Percentiles rank a stretch among this genome's conserved stretches.
Evolutionary conservation across 1,284 basidiomycete species (phyloP).

Genomic region (Takashimella koratensis): DNA sequence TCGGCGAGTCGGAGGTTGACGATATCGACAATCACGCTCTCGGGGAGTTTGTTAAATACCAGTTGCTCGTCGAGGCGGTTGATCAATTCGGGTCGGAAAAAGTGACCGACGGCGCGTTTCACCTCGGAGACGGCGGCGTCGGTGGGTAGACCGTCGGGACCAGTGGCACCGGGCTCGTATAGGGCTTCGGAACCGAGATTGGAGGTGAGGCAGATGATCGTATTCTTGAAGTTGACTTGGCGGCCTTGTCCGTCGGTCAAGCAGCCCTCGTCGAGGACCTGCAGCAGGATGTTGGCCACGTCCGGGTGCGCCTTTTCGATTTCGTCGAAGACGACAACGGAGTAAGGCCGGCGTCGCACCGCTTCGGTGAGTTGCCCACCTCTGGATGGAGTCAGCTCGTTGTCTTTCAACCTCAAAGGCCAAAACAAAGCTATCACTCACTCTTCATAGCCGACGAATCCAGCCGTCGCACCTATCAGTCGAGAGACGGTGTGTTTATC

Average conservation of each 20-base stretch:
- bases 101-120: conserved; percentile 67
- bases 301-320: conserved; percentile 88
- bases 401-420: background rate
- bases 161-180: conserved; percentile 63
- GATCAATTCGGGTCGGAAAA: conserved; percentile 86
- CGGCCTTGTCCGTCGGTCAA: conserved; percentile 63
- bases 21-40: conserved; percentile 67
- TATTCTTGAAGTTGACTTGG: conserved; percentile 60
- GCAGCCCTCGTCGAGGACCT: conserved; percentile 86
- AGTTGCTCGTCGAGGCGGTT: conserved; percentile 83
- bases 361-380: conserved; percentile 77
- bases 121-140: conserved; percentile 63
- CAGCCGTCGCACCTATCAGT: conserved; percentile 84
- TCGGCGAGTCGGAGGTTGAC: conserved; percentile 72
- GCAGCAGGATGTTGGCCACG: conserved; percentile 84
- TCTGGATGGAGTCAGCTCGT: conserved; percentile 42
- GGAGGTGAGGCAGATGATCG: conserved; percentile 88
- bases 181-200: conserved; percentile 79
- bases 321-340: conserved; percentile 60
- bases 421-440: conserved; percentile 55
- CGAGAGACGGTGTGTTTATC: conserved; percentile 86
- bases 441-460: conserved; percentile 92
- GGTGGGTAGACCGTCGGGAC: conserved; percentile 65
- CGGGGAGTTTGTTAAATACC: conserved; percentile 85
- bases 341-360: conserved; percentile 65